These are phyloP conservation scores for Fusarium clavum DNA, from an alignment of 2,329 filamentous ascomycete species.

Conservation along the genomic window DNA sequence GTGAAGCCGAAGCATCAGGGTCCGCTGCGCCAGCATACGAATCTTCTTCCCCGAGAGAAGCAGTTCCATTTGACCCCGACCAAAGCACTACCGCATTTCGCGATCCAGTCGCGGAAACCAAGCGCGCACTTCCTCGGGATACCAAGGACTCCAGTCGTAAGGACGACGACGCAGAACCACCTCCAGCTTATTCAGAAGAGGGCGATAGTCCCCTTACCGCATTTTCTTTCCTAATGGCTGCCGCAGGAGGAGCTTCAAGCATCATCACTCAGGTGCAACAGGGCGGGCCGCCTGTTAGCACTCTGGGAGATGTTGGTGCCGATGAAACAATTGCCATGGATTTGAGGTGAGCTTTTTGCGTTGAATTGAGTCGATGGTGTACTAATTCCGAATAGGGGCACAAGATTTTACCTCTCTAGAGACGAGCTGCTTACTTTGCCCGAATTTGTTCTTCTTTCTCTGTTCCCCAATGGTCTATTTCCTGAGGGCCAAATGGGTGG, in stretches of 20 bases:
- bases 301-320: conserved; percentile 85
- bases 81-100: conserved; percentile 56
- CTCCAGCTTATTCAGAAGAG: conserved; percentile 96
- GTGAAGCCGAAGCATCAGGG: conserved; percentile 50
- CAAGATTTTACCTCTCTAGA: conserved; percentile 90
- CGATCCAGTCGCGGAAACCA: conserved; percentile 77
- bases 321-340: conserved; percentile 97
- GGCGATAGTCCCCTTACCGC: conserved; percentile 90
- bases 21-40: conserved; percentile 68
- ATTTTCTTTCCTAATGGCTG: conserved; percentile 98
- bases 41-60: conserved; percentile 49
- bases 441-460: conserved; percentile 96
- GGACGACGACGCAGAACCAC: conserved; percentile 87
- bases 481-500: conserved; percentile 96
- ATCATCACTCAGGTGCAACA: conserved; percentile 99
- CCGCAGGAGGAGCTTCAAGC: conserved; percentile 95
- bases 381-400: conserved; percentile 72
- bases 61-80: conserved; percentile 53
- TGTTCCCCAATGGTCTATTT: conserved; percentile 98
- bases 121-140: conserved; percentile 84
- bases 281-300: conserved; percentile 87
- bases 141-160: conserved; percentile 83
- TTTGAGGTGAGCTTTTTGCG: conserved; percentile 74
- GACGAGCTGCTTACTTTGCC: conserved; percentile 95
- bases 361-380: background rate